Evolutionary conservation across 192 early-diverging fungal species (phyloP).

Genomic region (Coemansia sp.): DNA sequence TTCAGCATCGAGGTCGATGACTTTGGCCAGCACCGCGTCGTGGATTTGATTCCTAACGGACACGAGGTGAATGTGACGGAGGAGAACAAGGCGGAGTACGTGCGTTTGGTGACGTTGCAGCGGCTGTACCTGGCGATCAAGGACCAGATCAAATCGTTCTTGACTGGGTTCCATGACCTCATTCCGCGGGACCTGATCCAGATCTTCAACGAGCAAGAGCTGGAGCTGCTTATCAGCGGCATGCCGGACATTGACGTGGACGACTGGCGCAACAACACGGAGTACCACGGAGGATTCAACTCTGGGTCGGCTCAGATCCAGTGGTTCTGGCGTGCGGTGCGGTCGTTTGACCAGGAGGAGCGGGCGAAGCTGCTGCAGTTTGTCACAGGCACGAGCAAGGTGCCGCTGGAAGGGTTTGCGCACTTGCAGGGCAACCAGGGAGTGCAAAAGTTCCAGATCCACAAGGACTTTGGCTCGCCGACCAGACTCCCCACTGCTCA

Average conservation of each 20-base stretch:
- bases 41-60: slow-evolving; percentile 89
- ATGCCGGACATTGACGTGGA: slow-evolving; percentile 99
- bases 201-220: slow-evolving; percentile 99
- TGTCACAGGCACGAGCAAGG: slow-evolving; percentile 96
- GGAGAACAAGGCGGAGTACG: slow-evolving; percentile 97
- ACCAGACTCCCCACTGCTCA: slow-evolving; percentile 94
- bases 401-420: slow-evolving; percentile 95
- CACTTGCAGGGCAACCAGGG: slow-evolving; percentile 92
- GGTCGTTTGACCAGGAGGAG: slow-evolving; percentile 97
- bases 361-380: slow-evolving; percentile 97
- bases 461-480: slow-evolving; percentile 89
- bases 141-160: slow-evolving; percentile 93
- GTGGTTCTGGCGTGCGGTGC: slow-evolving; percentile 99
- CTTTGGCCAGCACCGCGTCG: slow-evolving; percentile 82
- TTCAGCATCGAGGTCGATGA: slow-evolving; percentile 94
- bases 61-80: slow-evolving; percentile 90
- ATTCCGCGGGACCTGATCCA: slow-evolving; percentile 90
- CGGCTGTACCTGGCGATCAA: slow-evolving; percentile 88
- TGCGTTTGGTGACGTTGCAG: slow-evolving; percentile 91
- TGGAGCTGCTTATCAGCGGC: slow-evolving; percentile 97
- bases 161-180: slow-evolving; percentile 94
- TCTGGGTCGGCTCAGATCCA: slow-evolving; percentile 87
- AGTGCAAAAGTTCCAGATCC: slow-evolving; percentile 98
- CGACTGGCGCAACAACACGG: slow-evolving; percentile 99
- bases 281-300: slow-evolving; percentile 92